These are phyloP conservation scores for Aspergillus proliferans DNA, from an alignment of 2,329 filamentous ascomycete species.

Conservation along the genomic window DNA sequence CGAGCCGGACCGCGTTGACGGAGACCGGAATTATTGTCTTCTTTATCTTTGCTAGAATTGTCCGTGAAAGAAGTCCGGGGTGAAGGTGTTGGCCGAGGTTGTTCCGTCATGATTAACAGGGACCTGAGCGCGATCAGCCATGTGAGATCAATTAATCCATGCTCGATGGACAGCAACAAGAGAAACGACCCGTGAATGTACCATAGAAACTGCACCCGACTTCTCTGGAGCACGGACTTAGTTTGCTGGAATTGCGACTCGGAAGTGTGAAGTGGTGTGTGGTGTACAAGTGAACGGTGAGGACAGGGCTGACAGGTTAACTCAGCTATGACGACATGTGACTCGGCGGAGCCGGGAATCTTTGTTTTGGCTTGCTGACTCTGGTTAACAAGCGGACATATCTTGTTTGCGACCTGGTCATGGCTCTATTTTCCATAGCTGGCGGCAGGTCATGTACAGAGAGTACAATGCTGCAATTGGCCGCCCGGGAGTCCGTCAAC, in stretches of 20 bases:
- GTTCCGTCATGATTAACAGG: slow-evolving; percentile 12
- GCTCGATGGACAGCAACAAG: not conserved
- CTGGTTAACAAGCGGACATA: too few relatives aligned
- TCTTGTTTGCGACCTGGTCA: too few relatives aligned
- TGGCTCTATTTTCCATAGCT: too few relatives aligned
- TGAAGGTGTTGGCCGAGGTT: slow-evolving; percentile 12
- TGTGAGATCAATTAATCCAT: not conserved
- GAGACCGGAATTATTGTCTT: slow-evolving; percentile 13
- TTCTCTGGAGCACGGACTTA: not conserved
- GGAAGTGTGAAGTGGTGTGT: too few relatives aligned
- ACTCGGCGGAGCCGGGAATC: not conserved
- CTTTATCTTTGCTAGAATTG: not conserved
- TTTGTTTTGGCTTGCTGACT: too few relatives aligned
- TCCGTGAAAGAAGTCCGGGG: slow-evolving; percentile 10
- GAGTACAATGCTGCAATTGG: too few relatives aligned
- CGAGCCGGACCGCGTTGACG: slow-evolving; percentile 32
- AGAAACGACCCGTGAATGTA: not conserved
- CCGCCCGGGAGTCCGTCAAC: too few relatives aligned
- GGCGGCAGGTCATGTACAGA: too few relatives aligned
- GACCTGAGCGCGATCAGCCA: not conserved
- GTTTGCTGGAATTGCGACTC: too few relatives aligned
- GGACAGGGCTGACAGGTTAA: not conserved
- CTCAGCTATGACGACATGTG: not conserved
- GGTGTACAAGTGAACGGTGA: too few relatives aligned
- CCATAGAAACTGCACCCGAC: not conserved